Evolutionary conservation across 2,329 filamentous ascomycete genomes (phyloP).

Genomic region (Trichoderma brevicompactum): DNA sequence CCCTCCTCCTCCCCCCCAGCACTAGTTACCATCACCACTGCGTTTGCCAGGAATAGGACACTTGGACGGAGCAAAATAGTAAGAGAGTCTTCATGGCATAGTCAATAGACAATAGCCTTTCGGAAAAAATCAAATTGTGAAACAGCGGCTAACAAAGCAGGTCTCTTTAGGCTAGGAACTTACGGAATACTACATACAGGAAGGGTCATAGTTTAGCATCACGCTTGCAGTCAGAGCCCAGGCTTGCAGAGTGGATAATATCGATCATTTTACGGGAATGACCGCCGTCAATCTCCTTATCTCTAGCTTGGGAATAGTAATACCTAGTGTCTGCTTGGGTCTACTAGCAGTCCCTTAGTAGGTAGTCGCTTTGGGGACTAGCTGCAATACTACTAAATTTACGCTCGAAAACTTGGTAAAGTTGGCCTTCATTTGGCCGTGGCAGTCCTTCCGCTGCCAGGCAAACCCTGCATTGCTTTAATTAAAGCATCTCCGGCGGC

Average conservation of each 20-base stretch:
- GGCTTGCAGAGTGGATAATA: not conserved
- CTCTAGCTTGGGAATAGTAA: conserved; percentile 8
- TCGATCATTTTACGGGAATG: conserved; percentile 19
- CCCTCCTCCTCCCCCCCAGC: no score
- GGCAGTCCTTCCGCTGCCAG: not conserved
- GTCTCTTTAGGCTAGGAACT: not conserved
- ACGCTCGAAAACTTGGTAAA: conserved; percentile 5
- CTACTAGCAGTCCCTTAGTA: not conserved
- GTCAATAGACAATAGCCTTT: not conserved
- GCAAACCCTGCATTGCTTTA: not conserved
- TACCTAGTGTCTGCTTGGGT: not conserved
- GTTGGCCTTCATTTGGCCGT: not conserved
- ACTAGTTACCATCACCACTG: no score
- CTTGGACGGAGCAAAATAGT: not conserved
- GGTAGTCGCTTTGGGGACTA: not conserved
- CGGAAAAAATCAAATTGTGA: not conserved
- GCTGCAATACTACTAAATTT: not conserved
- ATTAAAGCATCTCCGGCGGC: not conserved
- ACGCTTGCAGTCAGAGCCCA: not conserved
- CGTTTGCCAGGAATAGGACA: no score
- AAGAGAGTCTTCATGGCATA: not conserved
- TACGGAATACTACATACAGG: not conserved
- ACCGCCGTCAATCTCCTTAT: conserved; percentile 14
- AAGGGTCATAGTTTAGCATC: not conserved
- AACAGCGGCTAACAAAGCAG: not conserved